These are phyloP conservation scores for Chlorencoelia australis DNA, from an alignment of 2,329 filamentous ascomycete genomes.

Conservation along the genomic window DNA sequence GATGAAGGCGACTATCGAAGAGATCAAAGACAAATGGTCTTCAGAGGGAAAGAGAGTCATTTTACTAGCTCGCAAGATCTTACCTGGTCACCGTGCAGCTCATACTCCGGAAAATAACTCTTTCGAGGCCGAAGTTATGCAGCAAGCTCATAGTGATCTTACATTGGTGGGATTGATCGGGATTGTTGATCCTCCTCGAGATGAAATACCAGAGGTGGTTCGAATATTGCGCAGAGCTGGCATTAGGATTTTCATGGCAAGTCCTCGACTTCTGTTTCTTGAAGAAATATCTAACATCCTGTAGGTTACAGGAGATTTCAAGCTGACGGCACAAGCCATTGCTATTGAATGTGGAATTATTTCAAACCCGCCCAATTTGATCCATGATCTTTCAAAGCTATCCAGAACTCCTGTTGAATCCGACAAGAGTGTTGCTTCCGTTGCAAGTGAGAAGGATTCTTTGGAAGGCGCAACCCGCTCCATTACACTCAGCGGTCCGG, in stretches of 20 bases:
- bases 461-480: slow-evolving; percentile 23
- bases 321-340: slow-evolving; percentile 63
- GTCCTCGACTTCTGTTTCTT: too few species aligned
- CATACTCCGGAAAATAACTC: slow-evolving; percentile 27
- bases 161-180: slow-evolving; percentile 45
- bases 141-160: slow-evolving; percentile 38
- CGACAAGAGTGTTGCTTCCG: slow-evolving; percentile 2
- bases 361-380: slow-evolving; percentile 26
- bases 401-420: slow-evolving; percentile 1
- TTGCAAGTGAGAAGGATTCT: slow-evolving; percentile 2
- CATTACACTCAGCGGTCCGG: slow-evolving; percentile 52
- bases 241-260: slow-evolving; percentile 67
- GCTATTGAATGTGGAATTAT: slow-evolving; percentile 62
- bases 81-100: slow-evolving; percentile 6
- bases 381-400: slow-evolving; percentile 11
- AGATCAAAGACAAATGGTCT: slow-evolving; percentile 56
- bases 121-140: slow-evolving; percentile 44
- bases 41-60: slow-evolving; percentile 56
- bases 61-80: slow-evolving; percentile 48
- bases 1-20: slow-evolving; percentile 38
- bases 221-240: slow-evolving; percentile 54
- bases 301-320: slow-evolving; percentile 69
- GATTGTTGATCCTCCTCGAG: slow-evolving; percentile 46
- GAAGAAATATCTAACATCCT: too few species aligned
- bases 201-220: slow-evolving; percentile 46